These are phyloP conservation scores for Termitomyces sp. DNA, from an alignment of 768 basidiomycete genomes.

Conservation along the genomic window DNA sequence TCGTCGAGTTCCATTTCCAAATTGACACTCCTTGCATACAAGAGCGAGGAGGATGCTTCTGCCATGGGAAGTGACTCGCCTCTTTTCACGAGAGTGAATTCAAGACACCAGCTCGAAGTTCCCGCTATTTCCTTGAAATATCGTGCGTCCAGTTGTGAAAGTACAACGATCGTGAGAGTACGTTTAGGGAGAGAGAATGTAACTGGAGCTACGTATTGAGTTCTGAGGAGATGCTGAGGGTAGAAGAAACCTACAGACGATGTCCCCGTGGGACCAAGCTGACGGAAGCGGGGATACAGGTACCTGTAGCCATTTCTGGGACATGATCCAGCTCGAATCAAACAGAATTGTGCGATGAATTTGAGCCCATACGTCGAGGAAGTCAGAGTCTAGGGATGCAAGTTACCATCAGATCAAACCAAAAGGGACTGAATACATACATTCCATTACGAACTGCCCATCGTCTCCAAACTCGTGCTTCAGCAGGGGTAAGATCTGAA, in stretches of 20 bases:
- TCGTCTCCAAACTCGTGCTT: conserved; percentile 38
- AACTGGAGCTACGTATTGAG: conserved; percentile 25
- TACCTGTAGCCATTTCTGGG: conserved; percentile 48
- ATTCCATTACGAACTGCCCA: conserved; percentile 44
- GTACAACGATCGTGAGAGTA: conserved; percentile 44
- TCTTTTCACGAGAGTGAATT: conserved; percentile 48
- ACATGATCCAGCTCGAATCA: conserved; percentile 47
- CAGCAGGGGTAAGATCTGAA: conserved; percentile 29
- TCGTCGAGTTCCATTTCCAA: conserved; percentile 37
- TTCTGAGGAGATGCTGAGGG: background rate
- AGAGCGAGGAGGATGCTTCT: conserved; percentile 32
- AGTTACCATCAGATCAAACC: background rate
- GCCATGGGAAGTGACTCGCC: conserved; percentile 36
- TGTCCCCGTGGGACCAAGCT: conserved; percentile 53
- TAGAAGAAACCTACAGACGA: conserved; percentile 39
- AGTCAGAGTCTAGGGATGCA: conserved; percentile 38
- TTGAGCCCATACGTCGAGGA: conserved; percentile 40
- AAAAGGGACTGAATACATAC: conserved; percentile 13
- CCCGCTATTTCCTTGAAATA: conserved; percentile 48
- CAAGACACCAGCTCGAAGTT: conserved; percentile 41
- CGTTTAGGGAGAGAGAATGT: conserved; percentile 38
- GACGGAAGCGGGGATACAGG: conserved; percentile 36
- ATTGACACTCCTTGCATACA: conserved; percentile 38
- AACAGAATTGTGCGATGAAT: conserved; percentile 49
- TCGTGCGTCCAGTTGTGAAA: conserved; percentile 47